These are phyloP conservation scores for Capsicum pubescens DNA, from an alignment of 257 asterid species.

Conservation along the genomic window DNA sequence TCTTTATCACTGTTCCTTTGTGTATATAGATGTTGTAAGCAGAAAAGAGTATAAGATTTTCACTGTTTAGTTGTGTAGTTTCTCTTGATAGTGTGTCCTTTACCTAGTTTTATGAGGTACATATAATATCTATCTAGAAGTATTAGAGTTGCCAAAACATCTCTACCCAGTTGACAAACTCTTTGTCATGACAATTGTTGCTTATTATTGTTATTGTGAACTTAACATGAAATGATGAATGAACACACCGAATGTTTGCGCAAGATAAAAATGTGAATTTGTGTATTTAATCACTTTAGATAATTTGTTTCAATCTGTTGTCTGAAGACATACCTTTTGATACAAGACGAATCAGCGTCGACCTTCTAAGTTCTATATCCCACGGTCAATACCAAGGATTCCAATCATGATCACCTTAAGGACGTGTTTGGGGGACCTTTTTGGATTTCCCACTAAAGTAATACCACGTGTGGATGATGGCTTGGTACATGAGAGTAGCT, in stretches of 20 bases:
- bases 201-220: not conserved
- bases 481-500: too few relatives aligned
- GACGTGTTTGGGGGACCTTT: too few relatives aligned
- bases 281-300: not conserved
- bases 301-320: not conserved
- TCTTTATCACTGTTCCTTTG: not conserved
- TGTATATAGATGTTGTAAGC: not conserved
- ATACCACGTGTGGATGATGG: too few relatives aligned
- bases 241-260: not conserved
- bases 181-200: not conserved
- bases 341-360: too few relatives aligned
- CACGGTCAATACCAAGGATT: too few relatives aligned
- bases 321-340: not conserved
- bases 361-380: too few relatives aligned
- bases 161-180: not conserved
- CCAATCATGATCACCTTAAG: too few relatives aligned
- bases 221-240: not conserved
- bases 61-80: not conserved
- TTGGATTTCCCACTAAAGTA: too few relatives aligned
- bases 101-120: not conserved
- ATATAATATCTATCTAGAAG: not conserved
- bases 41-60: not conserved
- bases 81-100: conserved; percentile 16
- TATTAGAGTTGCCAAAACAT: not conserved
- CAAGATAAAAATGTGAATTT: not conserved